Conservation (phyloP, 345 rosid species). For the Ricinus communis region DNA sequence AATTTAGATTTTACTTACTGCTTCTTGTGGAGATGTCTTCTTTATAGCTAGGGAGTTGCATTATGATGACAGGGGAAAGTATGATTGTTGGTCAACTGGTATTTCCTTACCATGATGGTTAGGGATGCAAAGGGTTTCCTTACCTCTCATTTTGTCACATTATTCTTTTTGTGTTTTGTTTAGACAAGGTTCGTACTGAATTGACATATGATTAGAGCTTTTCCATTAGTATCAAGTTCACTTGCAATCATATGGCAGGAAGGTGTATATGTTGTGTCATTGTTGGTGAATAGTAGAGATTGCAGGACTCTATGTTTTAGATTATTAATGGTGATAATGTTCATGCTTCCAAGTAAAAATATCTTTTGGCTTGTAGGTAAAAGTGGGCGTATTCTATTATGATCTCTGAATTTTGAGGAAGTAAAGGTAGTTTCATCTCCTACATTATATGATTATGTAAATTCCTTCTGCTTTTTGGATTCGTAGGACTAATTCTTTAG, state of each 20-base stretch:
- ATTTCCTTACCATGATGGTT: not conserved
- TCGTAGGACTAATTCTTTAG: conserved; percentile 16
- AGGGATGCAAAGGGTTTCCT: not conserved
- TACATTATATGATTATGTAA: conserved; percentile 30
- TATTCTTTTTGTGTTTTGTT: not conserved
- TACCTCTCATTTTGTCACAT: not conserved
- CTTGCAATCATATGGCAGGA: conserved; percentile 19
- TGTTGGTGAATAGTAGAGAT: conserved; percentile 34
- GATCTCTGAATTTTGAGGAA: conserved; percentile 98
- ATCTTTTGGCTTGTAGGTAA: conserved; percentile 99
- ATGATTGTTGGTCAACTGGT: conserved; percentile 1
- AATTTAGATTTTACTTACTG: not conserved
- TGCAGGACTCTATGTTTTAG: conserved; percentile 39
- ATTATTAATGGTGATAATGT: conserved; percentile 57
- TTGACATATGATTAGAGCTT: not conserved
- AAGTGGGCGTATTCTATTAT: conserved; percentile 92
- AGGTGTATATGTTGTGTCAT: conserved; percentile 13
- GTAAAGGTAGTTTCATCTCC: conserved; percentile 93
- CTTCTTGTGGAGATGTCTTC: not conserved
- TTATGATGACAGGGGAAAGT: not conserved
- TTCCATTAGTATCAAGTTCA: conserved; percentile 1
- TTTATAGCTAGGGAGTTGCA: not conserved
- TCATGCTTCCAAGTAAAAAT: conserved; percentile 79
- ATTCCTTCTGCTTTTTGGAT: conserved; percentile 31
- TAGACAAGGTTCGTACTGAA: not conserved